Conservation (phyloP, 352 stramenopile genomes). For the Phytophthora litchii region DNA sequence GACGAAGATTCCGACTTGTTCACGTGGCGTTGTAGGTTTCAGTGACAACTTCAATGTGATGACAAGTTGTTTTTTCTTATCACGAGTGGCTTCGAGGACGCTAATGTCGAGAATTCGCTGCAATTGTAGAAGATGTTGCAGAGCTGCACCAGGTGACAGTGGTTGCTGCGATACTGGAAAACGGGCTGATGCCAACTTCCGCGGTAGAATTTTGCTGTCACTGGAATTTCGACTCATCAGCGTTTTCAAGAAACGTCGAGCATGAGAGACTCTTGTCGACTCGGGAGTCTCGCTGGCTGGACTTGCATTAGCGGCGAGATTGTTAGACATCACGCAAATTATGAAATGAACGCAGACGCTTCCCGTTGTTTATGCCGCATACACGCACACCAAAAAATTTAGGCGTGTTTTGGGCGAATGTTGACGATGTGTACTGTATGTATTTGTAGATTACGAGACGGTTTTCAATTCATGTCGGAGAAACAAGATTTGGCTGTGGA, state of each 20-base stretch:
- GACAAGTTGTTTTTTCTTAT: slow-evolving; percentile 26
- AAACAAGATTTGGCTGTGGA: too few relatives aligned
- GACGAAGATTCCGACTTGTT: slow-evolving; percentile 21
- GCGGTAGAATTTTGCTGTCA: background rate
- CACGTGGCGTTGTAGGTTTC: slow-evolving; percentile 1
- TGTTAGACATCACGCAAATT: too few relatives aligned
- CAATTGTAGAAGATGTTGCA: slow-evolving; percentile 10
- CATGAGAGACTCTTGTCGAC: too few relatives aligned
- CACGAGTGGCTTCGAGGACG: slow-evolving; percentile 21
- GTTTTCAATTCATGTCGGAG: too few relatives aligned
- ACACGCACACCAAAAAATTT: too few relatives aligned
- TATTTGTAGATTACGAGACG: too few relatives aligned
- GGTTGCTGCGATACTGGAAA: slow-evolving; percentile 15
- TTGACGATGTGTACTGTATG: too few relatives aligned
- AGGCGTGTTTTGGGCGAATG: too few relatives aligned
- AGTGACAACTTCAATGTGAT: slow-evolving; percentile 23
- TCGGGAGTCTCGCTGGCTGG: too few relatives aligned
- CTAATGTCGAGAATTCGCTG: slow-evolving; percentile 19
- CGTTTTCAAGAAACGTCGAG: slow-evolving; percentile 10
- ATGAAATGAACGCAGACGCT: too few relatives aligned
- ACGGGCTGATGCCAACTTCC: slow-evolving; percentile 11
- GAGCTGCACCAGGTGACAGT: slow-evolving; percentile 4
- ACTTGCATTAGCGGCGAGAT: too few relatives aligned
- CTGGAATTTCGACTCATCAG: slow-evolving; percentile 6
- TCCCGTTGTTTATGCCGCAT: too few relatives aligned